Evolutionary conservation across 768 basidiomycete species (phyloP), one percentile per base, ranked within the genome.

Genomic region (Boletus barrowsii): DNA sequence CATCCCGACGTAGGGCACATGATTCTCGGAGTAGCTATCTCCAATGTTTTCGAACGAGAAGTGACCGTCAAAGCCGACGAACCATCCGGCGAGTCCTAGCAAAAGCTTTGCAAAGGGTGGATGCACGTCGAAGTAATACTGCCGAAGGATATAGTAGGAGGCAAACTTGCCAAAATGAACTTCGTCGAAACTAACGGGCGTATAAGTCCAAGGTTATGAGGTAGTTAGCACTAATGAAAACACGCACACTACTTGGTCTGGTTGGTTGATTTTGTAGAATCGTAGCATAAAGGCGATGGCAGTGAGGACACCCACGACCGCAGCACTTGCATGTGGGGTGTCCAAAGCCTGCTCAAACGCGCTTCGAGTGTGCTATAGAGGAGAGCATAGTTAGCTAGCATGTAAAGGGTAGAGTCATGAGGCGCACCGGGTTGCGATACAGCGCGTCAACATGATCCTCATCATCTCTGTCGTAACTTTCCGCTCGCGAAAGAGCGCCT

Each of bases 41-140:
- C 95, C 97, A 57, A 99, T 98, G 63, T 85, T 87, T 55, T 97
- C 90, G 76, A 99, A 99, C 29, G 84, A 79, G 73, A 98, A 99
- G 47, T 87, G 78, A 39, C 97, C 97, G 61, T 98, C 90, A 66
- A 95, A 98, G 10, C 96, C 97, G 30, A 94, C 91, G 53, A 95
- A 89, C 93, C 93, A 98, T 57, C 93, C 97, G 29, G 91, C 90
- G 33, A 97, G 80, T 40, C 87, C 97, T 65, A 96, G 92, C 24
- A 99, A 79, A 56, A 99, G 81, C 70, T 99, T 99, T 40, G 97
- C 95, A 48, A 98, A 83, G 3, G 97, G 97, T 36, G 97, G 97
- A 65, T 99, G 97, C 9, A 99, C 96, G 69, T 99, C 97, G 77
- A 99, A 99, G 75, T 98, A 98, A 76, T 98, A 99, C 72, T 97